Evolutionary conservation across 1,284 basidiomycete genomes (phyloP).

Genomic region (Sporisorium exsertum): DNA sequence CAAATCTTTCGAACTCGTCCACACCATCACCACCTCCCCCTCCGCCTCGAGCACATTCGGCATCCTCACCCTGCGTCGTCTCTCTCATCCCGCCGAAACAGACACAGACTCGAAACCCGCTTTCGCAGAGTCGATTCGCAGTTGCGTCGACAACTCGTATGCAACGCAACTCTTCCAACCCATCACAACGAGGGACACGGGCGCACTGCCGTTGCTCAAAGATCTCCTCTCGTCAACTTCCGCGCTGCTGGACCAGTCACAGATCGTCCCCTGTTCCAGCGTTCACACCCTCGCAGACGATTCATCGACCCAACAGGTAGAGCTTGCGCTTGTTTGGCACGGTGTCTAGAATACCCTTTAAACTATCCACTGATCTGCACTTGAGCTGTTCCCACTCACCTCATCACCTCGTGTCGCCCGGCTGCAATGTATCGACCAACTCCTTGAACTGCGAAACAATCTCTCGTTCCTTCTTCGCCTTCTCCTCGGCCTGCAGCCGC

Average conservation of each 20-base stretch:
- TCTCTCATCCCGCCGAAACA: not conserved
- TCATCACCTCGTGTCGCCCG: not conserved
- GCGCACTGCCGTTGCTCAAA: not conserved
- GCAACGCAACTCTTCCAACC: conserved; percentile 27
- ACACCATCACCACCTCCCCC: conserved; percentile 22
- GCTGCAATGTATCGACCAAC: conserved; percentile 56
- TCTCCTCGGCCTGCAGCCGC: conserved; percentile 92
- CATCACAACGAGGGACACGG: not conserved
- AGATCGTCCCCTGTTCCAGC: conserved; percentile 23
- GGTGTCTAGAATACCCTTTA: conserved; percentile 19
- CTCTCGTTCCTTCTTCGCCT: conserved; percentile 82
- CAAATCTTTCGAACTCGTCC: conserved; percentile 3
- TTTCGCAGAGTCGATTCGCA: not conserved
- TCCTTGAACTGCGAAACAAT: conserved; percentile 70
- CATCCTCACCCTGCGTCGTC: conserved; percentile 22
- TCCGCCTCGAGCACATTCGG: conserved; percentile 22
- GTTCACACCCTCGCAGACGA: conserved; percentile 11
- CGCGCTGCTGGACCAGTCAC: conserved; percentile 2
- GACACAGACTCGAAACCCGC: not conserved
- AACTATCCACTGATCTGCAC: not conserved
- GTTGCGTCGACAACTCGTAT: conserved; percentile 5
- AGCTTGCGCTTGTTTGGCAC: conserved; percentile 46
- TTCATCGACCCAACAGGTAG: conserved; percentile 9
- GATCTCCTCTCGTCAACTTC: not conserved
- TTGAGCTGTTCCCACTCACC: not conserved